phyloP scores from a whole-genome alignment of 2,329 filamentous ascomycete genomes.

The Chaetomium strumarium region DNA sequence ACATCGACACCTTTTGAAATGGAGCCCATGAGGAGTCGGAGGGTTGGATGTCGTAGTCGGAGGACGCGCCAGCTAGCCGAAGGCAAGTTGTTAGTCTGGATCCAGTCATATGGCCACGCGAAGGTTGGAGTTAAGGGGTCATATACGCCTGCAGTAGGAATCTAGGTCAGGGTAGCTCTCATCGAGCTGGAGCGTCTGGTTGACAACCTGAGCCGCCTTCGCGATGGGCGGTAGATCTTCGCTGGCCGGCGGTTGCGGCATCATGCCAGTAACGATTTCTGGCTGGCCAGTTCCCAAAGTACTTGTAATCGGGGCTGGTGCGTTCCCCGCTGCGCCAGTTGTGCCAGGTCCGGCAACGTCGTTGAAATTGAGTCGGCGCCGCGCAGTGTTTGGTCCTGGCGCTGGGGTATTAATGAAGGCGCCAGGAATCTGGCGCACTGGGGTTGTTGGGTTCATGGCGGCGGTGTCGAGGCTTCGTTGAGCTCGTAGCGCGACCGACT shows the following conservation, averaged over 20 bases:
- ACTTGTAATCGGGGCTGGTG: conserved; percentile 12
- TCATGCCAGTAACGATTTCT: conserved; percentile 7
- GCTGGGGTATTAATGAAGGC: conserved; percentile 72
- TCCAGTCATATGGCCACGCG: conserved; percentile 24
- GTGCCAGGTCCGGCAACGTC: conserved; percentile 18
- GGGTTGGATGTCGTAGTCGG: conserved; percentile 77
- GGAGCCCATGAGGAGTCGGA: conserved; percentile 71
- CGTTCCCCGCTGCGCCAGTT: conserved; percentile 1
- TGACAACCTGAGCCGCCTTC: conserved; percentile 78
- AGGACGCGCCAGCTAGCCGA: conserved; percentile 71
- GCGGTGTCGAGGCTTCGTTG: not conserved
- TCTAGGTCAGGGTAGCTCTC: conserved; percentile 83
- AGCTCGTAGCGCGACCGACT: conserved; percentile 3
- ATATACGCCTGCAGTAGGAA: conserved; percentile 80
- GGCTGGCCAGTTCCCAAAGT: conserved; percentile 15
- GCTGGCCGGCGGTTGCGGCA: conserved; percentile 39
- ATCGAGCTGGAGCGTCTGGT: conserved; percentile 69
- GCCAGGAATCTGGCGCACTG: conserved; percentile 67
- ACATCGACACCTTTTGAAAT: conserved; percentile 80
- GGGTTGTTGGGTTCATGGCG: conserved; percentile 57
- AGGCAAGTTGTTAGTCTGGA: not conserved
- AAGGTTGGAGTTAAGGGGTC: not conserved
- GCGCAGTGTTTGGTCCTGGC: conserved; percentile 46
- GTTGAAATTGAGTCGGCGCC: conserved; percentile 45
- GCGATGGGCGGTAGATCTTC: conserved; percentile 60